phyloP scores from a whole-genome alignment of 495 filamentous ascomycete species.

The Articulospora tetracladia region DNA sequence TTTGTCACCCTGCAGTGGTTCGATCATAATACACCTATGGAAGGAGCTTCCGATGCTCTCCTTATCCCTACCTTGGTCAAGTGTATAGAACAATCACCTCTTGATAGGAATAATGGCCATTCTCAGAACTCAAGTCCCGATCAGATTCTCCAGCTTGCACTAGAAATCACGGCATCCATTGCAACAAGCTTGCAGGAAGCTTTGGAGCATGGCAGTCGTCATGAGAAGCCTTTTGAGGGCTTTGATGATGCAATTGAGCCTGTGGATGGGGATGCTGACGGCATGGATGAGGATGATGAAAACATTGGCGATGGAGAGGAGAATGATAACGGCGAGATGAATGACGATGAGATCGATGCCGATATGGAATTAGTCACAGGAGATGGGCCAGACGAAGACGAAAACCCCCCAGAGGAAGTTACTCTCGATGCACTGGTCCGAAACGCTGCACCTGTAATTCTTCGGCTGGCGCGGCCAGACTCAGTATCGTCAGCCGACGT shows the following conservation, averaged over 20 bases:
- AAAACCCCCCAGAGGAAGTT: slow-evolving; percentile 35
- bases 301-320: slow-evolving; percentile 21
- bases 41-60: slow-evolving; percentile 42
- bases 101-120: slow-evolving; percentile 7
- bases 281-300: slow-evolving; percentile 28
- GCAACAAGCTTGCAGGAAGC: slow-evolving; percentile 48
- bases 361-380: slow-evolving; percentile 57
- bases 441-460: slow-evolving; percentile 43
- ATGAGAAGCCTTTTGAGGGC: slow-evolving; percentile 31
- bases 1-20: slow-evolving; percentile 41
- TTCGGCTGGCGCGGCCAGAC: slow-evolving; percentile 34
- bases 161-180: slow-evolving; percentile 57
- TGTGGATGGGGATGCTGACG: slow-evolving; percentile 29
- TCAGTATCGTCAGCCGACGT: slow-evolving; percentile 27
- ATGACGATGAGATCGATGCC: slow-evolving; percentile 44
- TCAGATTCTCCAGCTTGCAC: slow-evolving; percentile 40
- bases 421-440: slow-evolving; percentile 45
- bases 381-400: slow-evolving; percentile 33
- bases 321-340: slow-evolving; percentile 29
- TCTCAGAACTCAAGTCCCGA: slow-evolving; percentile 20
- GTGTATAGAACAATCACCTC: slow-evolving; percentile 7
- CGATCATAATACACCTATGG: slow-evolving; percentile 41
- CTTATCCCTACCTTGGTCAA: slow-evolving; percentile 39
- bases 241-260: slow-evolving; percentile 18
- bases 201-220: slow-evolving; percentile 16